Conservation (phyloP, 1,284 basidiomycete species). For the Tremellales sp. region DNA sequence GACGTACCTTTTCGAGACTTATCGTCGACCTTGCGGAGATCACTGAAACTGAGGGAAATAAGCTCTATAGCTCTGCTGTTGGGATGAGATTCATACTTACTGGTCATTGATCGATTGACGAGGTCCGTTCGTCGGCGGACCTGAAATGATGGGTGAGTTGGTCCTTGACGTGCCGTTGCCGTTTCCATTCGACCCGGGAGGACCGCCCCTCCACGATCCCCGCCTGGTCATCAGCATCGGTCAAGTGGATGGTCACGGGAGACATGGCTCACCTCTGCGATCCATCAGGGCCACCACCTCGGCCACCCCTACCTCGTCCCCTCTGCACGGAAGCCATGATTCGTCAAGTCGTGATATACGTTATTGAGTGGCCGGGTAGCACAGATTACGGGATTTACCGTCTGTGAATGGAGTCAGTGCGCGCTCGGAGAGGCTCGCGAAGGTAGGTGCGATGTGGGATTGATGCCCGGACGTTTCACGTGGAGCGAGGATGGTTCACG, state of each 20-base stretch:
- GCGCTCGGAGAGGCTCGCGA: no score
- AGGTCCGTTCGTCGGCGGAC: slow-evolving; percentile 11
- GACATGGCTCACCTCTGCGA: no score
- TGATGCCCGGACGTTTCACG: no score
- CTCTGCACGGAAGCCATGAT: not conserved
- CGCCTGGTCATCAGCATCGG: slow-evolving; percentile 15
- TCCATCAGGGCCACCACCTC: no score
- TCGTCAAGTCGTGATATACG: not conserved
- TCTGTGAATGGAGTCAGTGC: no score
- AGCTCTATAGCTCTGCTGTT: no score
- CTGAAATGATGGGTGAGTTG: slow-evolving; percentile 10
- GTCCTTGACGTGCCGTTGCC: slow-evolving; percentile 18
- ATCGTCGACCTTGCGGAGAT: slow-evolving; percentile 22
- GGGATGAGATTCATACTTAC: no score
- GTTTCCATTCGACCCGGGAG: slow-evolving; percentile 25
- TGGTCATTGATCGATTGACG: slow-evolving; percentile 34
- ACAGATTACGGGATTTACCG: not conserved
- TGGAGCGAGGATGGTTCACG: no score
- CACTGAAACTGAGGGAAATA: no score
- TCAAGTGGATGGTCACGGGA: not conserved
- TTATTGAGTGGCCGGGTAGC: not conserved
- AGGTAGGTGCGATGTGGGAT: no score
- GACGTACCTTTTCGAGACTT: slow-evolving; percentile 15
- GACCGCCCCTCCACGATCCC: slow-evolving; percentile 39
- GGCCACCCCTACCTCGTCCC: not conserved